These are phyloP conservation scores for Coriaria nepalensis DNA, from an alignment of 306 rosid genomes.

Conservation along the genomic window DNA sequence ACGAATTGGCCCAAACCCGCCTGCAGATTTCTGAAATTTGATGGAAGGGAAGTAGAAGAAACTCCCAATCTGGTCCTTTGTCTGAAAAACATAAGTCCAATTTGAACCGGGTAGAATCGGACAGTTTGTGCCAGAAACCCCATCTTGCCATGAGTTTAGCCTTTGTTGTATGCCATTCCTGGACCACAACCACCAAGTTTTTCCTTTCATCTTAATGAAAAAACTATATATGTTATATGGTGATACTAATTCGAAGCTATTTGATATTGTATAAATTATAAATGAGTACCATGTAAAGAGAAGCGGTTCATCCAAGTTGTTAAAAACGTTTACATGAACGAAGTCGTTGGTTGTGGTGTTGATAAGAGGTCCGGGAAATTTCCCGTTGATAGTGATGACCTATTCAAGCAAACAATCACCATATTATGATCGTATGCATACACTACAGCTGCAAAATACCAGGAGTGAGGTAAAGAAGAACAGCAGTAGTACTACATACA, in stretches of 20 bases:
- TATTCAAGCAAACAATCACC: slow-evolving; percentile 7
- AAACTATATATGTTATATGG: too few relatives aligned
- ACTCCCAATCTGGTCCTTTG: slow-evolving; percentile 79
- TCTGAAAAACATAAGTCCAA: slow-evolving; percentile 60
- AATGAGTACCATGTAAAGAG: slow-evolving; percentile 54
- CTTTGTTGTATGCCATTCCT: slow-evolving; percentile 93
- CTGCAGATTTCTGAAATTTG: slow-evolving; percentile 69
- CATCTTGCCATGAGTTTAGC: slow-evolving; percentile 89
- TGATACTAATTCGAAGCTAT: too few relatives aligned
- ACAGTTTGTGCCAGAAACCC: slow-evolving; percentile 82
- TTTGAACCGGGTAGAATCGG: slow-evolving; percentile 48
- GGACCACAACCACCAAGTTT: slow-evolving; percentile 7
- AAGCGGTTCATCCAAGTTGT: slow-evolving; percentile 55
- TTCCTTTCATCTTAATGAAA: too few relatives aligned
- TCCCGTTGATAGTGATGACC: slow-evolving; percentile 69
- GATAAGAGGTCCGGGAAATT: slow-evolving; percentile 79
- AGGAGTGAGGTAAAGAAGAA: background rate
- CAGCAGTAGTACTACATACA: slow-evolving; percentile 12
- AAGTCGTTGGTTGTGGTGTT: slow-evolving; percentile 58
- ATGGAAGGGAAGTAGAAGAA: slow-evolving; percentile 80
- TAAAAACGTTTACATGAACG: slow-evolving; percentile 47
- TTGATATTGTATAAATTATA: background rate
- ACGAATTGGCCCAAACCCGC: slow-evolving; percentile 66
- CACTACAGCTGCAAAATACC: background rate
- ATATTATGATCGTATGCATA: background rate